A percentile compares a stretch with the other conserved stretches of the same genome.
phyloP scores from a whole-genome alignment of 139 green algal species.

The Chlamydomonas eustigma region DNA sequence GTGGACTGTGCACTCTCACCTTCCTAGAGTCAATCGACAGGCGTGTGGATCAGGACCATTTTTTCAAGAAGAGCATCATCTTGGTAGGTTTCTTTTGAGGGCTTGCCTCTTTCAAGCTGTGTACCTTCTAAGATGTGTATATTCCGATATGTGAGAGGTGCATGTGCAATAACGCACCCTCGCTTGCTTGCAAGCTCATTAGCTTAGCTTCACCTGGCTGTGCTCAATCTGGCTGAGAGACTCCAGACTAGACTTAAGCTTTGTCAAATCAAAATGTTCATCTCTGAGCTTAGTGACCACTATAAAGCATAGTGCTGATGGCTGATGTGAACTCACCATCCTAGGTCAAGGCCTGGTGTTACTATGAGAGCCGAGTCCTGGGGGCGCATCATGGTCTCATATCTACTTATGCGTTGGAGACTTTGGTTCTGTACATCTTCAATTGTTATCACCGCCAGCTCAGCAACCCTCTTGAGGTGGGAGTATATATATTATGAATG shows the following conservation, averaged over 20 bases:
- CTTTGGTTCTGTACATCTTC: constrained; percentile 93
- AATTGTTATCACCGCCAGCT: constrained; percentile 73
- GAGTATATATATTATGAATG: no score
- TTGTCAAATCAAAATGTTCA: no score
- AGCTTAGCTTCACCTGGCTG: no score
- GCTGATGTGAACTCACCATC: background rate
- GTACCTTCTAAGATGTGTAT: no score
- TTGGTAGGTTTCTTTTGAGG: no score
- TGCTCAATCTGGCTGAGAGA: no score
- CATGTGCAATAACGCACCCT: no score
- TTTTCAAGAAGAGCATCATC: constrained; percentile 95
- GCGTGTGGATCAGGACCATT: constrained; percentile 66
- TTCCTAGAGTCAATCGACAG: constrained; percentile 89
- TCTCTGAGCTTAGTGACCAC: no score
- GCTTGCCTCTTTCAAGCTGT: no score
- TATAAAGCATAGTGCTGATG: no score
- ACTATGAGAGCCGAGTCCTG: constrained; percentile 93
- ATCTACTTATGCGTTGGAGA: constrained; percentile 94
- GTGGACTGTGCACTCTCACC: constrained; percentile 83
- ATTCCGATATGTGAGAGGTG: no score
- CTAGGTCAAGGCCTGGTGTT: constrained; percentile 97
- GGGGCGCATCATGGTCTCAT: constrained; percentile 93
- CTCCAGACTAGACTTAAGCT: background rate
- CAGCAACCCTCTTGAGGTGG: constrained; percentile 68
- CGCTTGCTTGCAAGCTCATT: no score